phyloP scores from a whole-genome alignment of 192 early-diverging fungal genomes.

The Obelidium mucronatum region DNA sequence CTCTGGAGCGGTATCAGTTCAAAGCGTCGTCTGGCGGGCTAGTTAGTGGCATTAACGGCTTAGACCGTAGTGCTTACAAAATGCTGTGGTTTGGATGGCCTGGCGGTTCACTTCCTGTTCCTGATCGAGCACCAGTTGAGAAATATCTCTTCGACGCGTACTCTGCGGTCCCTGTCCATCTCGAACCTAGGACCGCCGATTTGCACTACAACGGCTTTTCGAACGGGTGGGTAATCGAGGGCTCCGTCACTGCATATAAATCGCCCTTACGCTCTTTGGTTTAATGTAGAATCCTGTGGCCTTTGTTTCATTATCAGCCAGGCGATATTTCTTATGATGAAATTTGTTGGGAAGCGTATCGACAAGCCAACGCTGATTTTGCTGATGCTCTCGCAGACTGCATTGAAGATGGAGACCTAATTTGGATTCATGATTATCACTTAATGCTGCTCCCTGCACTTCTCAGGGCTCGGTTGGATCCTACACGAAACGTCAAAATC shows the following conservation, averaged over 20 bases:
- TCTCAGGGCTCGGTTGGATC: constrained; percentile 69
- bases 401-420: constrained; percentile 81
- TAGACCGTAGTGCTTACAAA: constrained; percentile 68
- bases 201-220: constrained; percentile 99
- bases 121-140: constrained; percentile 75
- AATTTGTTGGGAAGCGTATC: constrained; percentile 95
- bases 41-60: constrained; percentile 93
- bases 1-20: constrained; percentile 2
- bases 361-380: constrained; percentile 89
- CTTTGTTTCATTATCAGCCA: constrained; percentile 99
- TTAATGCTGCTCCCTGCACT: constrained; percentile 95
- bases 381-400: constrained; percentile 85
- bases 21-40: constrained; percentile 82
- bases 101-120: constrained; percentile 61
- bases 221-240: constrained; percentile 61
- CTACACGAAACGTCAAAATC: constrained; percentile 78
- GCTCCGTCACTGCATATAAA: constrained; percentile 53
- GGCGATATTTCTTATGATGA: constrained; percentile 99
- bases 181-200: constrained; percentile 94
- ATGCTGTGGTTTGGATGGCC: constrained; percentile 94
- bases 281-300: constrained; percentile 97
- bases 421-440: constrained; percentile 90
- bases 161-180: constrained; percentile 91
- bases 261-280: no score
- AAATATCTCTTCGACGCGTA: constrained; percentile 77